Evolutionary conservation across 768 basidiomycete genomes (phyloP).

Genomic region (Artomyces pyxidatus): DNA sequence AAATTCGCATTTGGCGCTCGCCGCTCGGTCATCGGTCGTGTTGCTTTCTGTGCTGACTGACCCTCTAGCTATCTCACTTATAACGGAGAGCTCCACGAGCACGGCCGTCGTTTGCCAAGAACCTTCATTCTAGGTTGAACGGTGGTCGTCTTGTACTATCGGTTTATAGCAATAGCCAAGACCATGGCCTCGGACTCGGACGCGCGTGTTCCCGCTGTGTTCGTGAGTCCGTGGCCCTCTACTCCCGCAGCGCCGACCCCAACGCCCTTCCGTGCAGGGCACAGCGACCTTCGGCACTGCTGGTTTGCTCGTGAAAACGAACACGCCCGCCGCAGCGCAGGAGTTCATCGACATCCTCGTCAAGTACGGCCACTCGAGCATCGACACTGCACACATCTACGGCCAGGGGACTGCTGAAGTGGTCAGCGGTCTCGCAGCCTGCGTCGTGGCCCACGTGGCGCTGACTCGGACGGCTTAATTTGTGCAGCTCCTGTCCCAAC

Average conservation of each 20-base stretch:
- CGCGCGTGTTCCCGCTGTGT: no score
- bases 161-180: no score
- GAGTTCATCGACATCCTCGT: constrained; percentile 16
- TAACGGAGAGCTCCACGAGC: no score
- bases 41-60: no score
- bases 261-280: constrained; percentile 6
- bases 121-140: no score
- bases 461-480: neutral
- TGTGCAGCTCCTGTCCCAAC: neutral
- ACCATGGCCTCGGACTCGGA: no score
- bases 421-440: constrained; percentile 9
- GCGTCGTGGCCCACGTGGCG: neutral
- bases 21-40: no score
- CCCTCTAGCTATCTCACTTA: no score
- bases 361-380: constrained; percentile 8
- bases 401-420: constrained; percentile 17
- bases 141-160: no score
- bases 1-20: no score
- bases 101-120: no score
- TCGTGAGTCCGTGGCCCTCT: no score
- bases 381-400: constrained; percentile 13
- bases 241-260: neutral
- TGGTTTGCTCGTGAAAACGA: constrained; percentile 7
- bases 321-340: constrained; percentile 15
- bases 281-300: constrained; percentile 14